A percentile compares a stretch with the other conserved stretches of the same genome.
These are phyloP conservation scores for Podaxis sp. DNA, from an alignment of 768 basidiomycete species.

Conservation along the genomic window DNA sequence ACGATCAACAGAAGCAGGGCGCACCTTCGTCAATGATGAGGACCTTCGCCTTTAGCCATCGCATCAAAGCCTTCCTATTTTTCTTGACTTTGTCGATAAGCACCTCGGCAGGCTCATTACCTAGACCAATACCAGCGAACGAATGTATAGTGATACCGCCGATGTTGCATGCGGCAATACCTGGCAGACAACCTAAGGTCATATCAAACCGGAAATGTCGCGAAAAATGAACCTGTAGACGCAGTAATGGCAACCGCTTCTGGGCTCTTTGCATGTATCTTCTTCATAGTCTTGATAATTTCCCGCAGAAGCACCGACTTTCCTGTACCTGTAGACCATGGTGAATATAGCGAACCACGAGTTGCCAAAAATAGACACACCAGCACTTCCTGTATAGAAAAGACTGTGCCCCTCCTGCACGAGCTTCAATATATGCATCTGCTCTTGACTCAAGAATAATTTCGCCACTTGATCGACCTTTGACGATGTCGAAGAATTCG, in stretches of 20 bases:
- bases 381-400: slow-evolving; percentile 98
- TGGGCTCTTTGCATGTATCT: slow-evolving; percentile 45
- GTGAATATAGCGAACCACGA: background rate
- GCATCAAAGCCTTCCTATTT: slow-evolving; percentile 78
- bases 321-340: slow-evolving; percentile 72
- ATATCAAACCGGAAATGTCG: background rate
- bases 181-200: slow-evolving; percentile 31
- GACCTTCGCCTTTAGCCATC: slow-evolving; percentile 86
- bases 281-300: slow-evolving; percentile 76
- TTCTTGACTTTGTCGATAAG: slow-evolving; percentile 68
- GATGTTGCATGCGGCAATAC: slow-evolving; percentile 97
- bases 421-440: slow-evolving; percentile 77
- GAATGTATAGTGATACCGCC: slow-evolving; percentile 95
- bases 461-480: slow-evolving; percentile 32
- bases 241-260: slow-evolving; percentile 94
- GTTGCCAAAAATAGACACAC: slow-evolving; percentile 43
- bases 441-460: slow-evolving; percentile 80
- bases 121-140: slow-evolving; percentile 92
- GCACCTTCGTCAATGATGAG: slow-evolving; percentile 82
- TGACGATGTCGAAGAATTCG: slow-evolving; percentile 15
- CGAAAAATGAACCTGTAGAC: slow-evolving; percentile 66
- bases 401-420: slow-evolving; percentile 73
- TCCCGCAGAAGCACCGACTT: slow-evolving; percentile 94
- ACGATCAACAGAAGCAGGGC: slow-evolving; percentile 15
- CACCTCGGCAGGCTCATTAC: slow-evolving; percentile 59